Evolutionary conservation across 1,139 yeast species (phyloP).

Genomic region (Taiozyma sp.): DNA sequence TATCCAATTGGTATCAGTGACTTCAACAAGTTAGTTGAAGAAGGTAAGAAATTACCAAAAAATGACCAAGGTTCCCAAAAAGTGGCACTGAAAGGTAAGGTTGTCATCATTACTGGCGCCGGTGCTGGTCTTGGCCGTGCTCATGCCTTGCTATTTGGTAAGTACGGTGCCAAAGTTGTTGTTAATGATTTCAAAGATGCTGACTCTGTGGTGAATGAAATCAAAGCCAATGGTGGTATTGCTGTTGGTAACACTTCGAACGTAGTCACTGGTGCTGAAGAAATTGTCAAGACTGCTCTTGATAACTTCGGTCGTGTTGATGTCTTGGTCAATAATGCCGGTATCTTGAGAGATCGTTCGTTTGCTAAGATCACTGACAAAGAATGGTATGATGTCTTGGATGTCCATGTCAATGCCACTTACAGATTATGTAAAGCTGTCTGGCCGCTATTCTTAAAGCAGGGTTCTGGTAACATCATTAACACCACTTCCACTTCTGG

Average conservation of each 20-base stretch:
- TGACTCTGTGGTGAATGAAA: slow-evolving; percentile 67
- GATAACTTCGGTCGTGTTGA: slow-evolving; percentile 80
- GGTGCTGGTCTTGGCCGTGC: slow-evolving; percentile 94
- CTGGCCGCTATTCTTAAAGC: slow-evolving; percentile 83
- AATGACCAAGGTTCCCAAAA: slow-evolving; percentile 46
- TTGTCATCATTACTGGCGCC: slow-evolving; percentile 91
- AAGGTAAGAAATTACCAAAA: slow-evolving; percentile 46
- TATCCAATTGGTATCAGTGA: slow-evolving; percentile 64
- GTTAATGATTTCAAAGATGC: slow-evolving; percentile 89
- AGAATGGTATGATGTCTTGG: slow-evolving; percentile 79
- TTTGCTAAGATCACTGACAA: slow-evolving; percentile 77
- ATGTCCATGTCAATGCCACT: slow-evolving; percentile 82
- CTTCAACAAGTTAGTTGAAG: slow-evolving; percentile 47
- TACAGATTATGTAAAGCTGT: slow-evolving; percentile 82
- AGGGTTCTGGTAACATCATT: slow-evolving; percentile 75
- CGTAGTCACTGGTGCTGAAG: slow-evolving; percentile 72
- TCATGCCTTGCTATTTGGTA: slow-evolving; percentile 81
- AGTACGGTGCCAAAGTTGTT: slow-evolving; percentile 91
- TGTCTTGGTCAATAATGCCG: slow-evolving; percentile 87
- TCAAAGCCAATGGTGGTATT: slow-evolving; percentile 66
- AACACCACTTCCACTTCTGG: slow-evolving; percentile 96
- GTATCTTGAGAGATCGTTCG: slow-evolving; percentile 87
- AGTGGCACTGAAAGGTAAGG: slow-evolving; percentile 70
- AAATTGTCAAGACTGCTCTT: slow-evolving; percentile 74
- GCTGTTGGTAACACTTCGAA: slow-evolving; percentile 84